A percentile compares a stretch with the other conserved stretches of the same genome.
These are phyloP conservation scores for Diospyros kaki DNA, from an alignment of 148 eudicot species.

Conservation along the genomic window DNA sequence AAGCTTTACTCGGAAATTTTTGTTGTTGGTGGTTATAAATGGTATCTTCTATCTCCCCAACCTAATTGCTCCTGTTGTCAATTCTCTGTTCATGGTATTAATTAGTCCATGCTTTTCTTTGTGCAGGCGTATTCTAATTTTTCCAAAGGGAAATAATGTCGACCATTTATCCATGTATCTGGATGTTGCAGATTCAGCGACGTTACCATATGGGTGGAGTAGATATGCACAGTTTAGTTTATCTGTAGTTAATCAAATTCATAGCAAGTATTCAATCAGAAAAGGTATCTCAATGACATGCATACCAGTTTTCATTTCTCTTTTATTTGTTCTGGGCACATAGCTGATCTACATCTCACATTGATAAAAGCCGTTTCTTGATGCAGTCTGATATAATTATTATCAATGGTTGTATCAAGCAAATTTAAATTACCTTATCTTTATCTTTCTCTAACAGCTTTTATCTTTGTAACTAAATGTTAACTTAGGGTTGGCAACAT, in stretches of 20 bases:
- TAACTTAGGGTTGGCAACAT: not conserved
- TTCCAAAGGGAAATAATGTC: slow-evolving; percentile 93
- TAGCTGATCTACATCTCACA: not conserved
- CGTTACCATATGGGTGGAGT: slow-evolving; percentile 95
- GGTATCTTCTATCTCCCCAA: slow-evolving; percentile 34
- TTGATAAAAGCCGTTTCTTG: not conserved
- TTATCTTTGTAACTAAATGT: not conserved
- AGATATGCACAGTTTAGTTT: slow-evolving; percentile 91
- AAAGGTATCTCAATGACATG: slow-evolving; percentile 49
- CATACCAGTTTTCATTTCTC: not conserved
- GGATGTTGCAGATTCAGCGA: slow-evolving; percentile 84
- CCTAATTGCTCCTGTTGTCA: not conserved
- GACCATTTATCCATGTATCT: slow-evolving; percentile 87
- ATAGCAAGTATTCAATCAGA: slow-evolving; percentile 61
- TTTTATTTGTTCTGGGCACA: not conserved
- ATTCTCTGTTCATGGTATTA: slow-evolving; percentile 3
- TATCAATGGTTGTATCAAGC: not conserved
- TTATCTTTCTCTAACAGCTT: not conserved
- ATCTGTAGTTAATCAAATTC: slow-evolving; percentile 74
- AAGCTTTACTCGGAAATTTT: slow-evolving; percentile 82
- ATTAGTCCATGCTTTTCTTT: slow-evolving; percentile 12
- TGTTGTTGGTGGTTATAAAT: slow-evolving; percentile 73
- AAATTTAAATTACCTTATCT: not conserved
- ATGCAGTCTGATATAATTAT: not conserved
- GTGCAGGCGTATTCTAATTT: slow-evolving; percentile 84